Conservation (phyloP, 2,329 filamentous ascomycete species). For the Beauveria medogensis region DNA sequence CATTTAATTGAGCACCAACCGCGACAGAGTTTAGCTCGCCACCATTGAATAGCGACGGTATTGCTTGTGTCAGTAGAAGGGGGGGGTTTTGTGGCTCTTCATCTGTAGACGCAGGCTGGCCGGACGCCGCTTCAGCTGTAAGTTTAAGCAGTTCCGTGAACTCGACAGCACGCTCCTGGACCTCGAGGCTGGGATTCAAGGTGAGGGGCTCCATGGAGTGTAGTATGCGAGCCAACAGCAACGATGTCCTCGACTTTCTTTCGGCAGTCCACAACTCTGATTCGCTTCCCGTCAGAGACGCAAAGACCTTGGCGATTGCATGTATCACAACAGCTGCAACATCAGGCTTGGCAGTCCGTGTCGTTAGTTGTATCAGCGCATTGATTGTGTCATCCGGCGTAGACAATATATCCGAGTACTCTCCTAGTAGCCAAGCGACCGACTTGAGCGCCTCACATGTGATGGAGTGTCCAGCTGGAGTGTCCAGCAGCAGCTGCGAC, state of each 20-base stretch:
- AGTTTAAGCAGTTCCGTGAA: conserved; percentile 85
- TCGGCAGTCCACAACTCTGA: conserved; percentile 61
- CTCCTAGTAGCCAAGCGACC: conserved; percentile 78
- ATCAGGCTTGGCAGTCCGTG: conserved; percentile 50
- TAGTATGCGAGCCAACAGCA: conserved; percentile 74
- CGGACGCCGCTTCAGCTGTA: conserved; percentile 70
- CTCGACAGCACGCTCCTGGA: conserved; percentile 90
- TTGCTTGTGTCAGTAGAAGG: conserved; percentile 78
- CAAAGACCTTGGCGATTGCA: conserved; percentile 77
- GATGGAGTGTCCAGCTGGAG: conserved; percentile 46
- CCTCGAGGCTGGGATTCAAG: conserved; percentile 79
- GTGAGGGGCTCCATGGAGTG: conserved; percentile 73
- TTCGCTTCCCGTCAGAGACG: conserved; percentile 59
- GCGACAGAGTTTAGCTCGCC: conserved; percentile 91
- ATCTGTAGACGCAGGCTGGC: conserved; percentile 51
- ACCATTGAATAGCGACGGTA: conserved; percentile 78
- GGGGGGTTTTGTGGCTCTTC: conserved; percentile 59
- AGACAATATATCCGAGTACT: conserved; percentile 68
- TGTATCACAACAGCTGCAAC: conserved; percentile 76
- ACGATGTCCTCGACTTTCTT: conserved; percentile 63
- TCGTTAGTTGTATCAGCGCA: conserved; percentile 60
- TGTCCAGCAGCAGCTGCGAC: conserved; percentile 44
- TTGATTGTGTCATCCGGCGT: conserved; percentile 65
- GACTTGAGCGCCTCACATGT: conserved; percentile 63
- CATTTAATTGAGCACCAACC: conserved; percentile 71